These are phyloP conservation scores for Aechmea fasciata DNA, from an alignment of 176 grass and related monocot genomes.

Conservation along the genomic window DNA sequence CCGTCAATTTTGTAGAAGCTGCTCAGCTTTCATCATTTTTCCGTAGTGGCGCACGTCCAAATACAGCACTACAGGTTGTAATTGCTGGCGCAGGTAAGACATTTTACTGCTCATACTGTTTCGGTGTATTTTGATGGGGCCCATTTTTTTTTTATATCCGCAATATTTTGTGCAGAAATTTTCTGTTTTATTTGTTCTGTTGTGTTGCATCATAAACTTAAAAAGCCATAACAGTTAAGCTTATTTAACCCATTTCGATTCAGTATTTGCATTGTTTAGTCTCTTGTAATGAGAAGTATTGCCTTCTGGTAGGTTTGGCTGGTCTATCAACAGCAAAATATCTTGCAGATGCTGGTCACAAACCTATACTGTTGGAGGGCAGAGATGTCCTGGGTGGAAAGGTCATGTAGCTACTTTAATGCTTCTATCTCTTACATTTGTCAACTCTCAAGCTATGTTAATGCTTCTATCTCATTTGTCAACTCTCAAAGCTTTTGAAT, in stretches of 20 bases:
- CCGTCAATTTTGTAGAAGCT: slow-evolving; percentile 78
- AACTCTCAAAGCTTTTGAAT: neutral
- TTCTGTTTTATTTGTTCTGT: neutral
- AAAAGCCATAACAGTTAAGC: neutral
- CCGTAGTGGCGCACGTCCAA: slow-evolving; percentile 37
- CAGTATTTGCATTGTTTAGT: neutral
- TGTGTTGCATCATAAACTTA: neutral
- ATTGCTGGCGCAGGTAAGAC: slow-evolving; percentile 87
- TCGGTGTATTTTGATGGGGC: neutral
- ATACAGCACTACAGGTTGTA: slow-evolving; percentile 65
- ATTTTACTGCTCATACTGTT: slow-evolving; percentile 17
- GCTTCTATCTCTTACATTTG: neutral
- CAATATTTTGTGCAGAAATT: slow-evolving; percentile 6
- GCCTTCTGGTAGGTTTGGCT: slow-evolving; percentile 64
- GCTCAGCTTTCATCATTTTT: slow-evolving; percentile 77
- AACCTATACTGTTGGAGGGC: slow-evolving; percentile 86
- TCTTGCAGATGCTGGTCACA: slow-evolving; percentile 89
- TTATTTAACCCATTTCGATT: neutral
- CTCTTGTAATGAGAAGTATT: slow-evolving; percentile 11
- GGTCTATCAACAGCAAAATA: slow-evolving; percentile 91
- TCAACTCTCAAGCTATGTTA: neutral
- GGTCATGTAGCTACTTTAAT: slow-evolving; percentile 31
- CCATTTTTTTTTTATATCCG: neutral
- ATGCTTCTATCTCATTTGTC: neutral
- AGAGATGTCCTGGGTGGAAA: slow-evolving; percentile 98